Percentiles rank a stretch among this genome's conserved stretches.
phyloP scores from a whole-genome alignment of 495 filamentous ascomycete species.

The Annulohypoxylon maeteangense region DNA sequence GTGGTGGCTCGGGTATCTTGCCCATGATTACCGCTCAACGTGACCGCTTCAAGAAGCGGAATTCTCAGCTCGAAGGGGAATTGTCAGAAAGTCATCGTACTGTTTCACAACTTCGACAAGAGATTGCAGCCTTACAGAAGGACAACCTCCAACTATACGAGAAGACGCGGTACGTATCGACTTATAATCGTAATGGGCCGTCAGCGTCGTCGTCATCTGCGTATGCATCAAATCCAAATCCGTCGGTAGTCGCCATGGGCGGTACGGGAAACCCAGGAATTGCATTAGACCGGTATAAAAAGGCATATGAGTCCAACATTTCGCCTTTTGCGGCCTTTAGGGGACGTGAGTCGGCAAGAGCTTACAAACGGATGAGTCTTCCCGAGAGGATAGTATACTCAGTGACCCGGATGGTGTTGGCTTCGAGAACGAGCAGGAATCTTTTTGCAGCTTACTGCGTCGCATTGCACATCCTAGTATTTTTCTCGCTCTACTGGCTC shows the following conservation, averaged over 20 bases:
- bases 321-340: slow-evolving; percentile 96
- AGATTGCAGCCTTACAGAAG: slow-evolving; percentile 91
- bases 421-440: slow-evolving; percentile 89
- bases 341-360: slow-evolving; percentile 87
- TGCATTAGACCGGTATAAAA: slow-evolving; percentile 86
- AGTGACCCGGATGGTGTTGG: slow-evolving; percentile 88
- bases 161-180: slow-evolving; percentile 95
- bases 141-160: slow-evolving; percentile 98
- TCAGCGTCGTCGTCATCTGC: slow-evolving; percentile 75
- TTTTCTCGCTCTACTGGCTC: slow-evolving; percentile 86
- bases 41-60: slow-evolving; percentile 98
- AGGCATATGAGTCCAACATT: slow-evolving; percentile 93
- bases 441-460: slow-evolving; percentile 96
- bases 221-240: slow-evolving; percentile 76
- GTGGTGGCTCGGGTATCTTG: slow-evolving; percentile 88
- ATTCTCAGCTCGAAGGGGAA: slow-evolving; percentile 89
- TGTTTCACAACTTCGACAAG: slow-evolving; percentile 87
- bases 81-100: slow-evolving; percentile 82
- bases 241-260: slow-evolving; percentile 71
- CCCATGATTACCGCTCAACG: slow-evolving; percentile 98
- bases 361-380: slow-evolving; percentile 94
- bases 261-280: slow-evolving; percentile 63
- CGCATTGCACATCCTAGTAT: slow-evolving; percentile 85
- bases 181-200: slow-evolving; percentile 77
- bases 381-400: slow-evolving; percentile 92